Base-by-base conservation (phyloP, 73 alveolate genomes). In the Symbiodinium natans region DNA sequence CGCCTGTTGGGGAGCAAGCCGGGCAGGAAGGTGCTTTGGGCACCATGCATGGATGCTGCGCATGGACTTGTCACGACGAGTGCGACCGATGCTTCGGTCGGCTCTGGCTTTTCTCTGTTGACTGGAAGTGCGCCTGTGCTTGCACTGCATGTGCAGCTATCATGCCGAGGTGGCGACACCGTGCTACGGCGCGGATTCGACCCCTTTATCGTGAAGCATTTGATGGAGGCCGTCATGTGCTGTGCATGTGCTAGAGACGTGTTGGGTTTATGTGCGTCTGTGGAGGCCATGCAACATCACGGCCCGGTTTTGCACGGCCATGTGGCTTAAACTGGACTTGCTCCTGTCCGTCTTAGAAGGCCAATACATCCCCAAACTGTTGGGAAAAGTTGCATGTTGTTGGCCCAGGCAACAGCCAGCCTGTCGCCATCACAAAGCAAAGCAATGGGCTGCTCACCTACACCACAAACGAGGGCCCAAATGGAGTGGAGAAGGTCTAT, bases 81-180 rank as follows among this genome's bases (percentile, higher is more conserved):
- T n/a, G n/a, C n/a, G n/a, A n/a, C n/a, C n/a, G n/a, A n/a, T n/a
- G n/a, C n/a, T n/a, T n/a, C n/a, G n/a, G n/a, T n/a, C n/a, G 31
- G 71, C 15, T 4, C n/a, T 21, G 71, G 71, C 15, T 15, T 11
- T 29, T 52, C 29, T 4, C 59, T 46, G 59, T n/a, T n/a, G n/a
- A n/a, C n/a, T n/a, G n/a, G n/a, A n/a, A n/a, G n/a, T n/a, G n/a
- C n/a, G n/a, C n/a, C n/a, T n/a, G n/a, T n/a, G n/a, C n/a, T n/a
- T n/a, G n/a, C n/a, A n/a, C n/a, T n/a, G n/a, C n/a, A n/a, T n/a
- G n/a, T n/a, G n/a, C n/a, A n/a, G n/a, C n/a, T n/a, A n/a, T n/a
- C n/a, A n/a, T 52, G n/a, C 85, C 6, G 71, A 88, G 95, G 95
- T 52, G 99, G 99, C 38, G 99, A 94, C 73, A 83, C 98, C 13